phyloP scores from a whole-genome alignment of 345 rosid genomes.

The Anastatica hierochuntica region DNA sequence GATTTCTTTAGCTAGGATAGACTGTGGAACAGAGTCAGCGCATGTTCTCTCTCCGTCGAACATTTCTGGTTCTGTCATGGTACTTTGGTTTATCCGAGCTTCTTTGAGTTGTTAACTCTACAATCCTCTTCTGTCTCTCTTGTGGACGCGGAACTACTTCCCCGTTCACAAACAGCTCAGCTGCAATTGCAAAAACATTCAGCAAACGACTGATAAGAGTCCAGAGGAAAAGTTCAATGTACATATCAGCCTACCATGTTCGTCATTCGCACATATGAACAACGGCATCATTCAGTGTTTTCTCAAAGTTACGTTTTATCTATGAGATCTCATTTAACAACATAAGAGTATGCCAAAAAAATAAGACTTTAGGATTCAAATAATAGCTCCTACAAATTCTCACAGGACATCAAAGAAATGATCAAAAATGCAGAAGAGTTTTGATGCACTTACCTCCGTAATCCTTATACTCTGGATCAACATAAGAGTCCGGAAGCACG shows the following conservation, averaged over 20 bases:
- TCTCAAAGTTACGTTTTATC: too few species aligned
- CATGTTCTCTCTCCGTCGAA: constrained; percentile 61
- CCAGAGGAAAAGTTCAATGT: too few species aligned
- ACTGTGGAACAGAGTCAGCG: constrained; percentile 8
- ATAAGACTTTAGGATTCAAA: too few species aligned
- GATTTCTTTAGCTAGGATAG: not conserved
- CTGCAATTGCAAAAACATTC: constrained; percentile 33
- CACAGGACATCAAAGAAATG: too few species aligned
- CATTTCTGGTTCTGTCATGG: constrained; percentile 67
- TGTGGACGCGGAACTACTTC: constrained; percentile 87
- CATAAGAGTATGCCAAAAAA: too few species aligned
- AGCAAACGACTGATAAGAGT: not conserved
- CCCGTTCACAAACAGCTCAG: constrained; percentile 80
- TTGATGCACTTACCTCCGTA: constrained; percentile 57
- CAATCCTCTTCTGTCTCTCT: constrained; percentile 87
- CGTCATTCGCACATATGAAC: too few species aligned
- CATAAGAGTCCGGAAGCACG: constrained; percentile 79
- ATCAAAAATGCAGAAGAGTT: too few species aligned
- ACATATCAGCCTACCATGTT: too few species aligned
- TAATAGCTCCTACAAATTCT: too few species aligned
- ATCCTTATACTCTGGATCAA: constrained; percentile 68
- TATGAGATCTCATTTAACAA: too few species aligned
- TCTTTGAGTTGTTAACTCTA: constrained; percentile 67
- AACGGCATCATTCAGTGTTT: too few species aligned
- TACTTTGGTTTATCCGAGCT: constrained; percentile 50